These are phyloP conservation scores for Sclerotinia spermophila DNA, from an alignment of 2,329 filamentous ascomycete genomes.

Conservation along the genomic window DNA sequence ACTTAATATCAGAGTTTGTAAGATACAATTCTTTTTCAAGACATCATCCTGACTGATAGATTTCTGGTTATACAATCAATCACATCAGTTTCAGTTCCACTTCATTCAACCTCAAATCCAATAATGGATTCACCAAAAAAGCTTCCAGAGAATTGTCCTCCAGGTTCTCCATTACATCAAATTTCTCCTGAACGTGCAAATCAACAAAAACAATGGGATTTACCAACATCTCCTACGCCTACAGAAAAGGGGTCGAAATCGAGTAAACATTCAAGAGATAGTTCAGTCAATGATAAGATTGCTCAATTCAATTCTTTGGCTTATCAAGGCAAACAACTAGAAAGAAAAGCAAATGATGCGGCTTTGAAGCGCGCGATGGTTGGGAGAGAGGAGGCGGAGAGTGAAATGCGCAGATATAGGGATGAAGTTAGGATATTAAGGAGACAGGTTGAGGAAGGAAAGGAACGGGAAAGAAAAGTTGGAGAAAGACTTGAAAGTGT, in stretches of 20 bases:
- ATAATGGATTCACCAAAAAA: slow-evolving; percentile 46
- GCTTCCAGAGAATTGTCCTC: slow-evolving; percentile 47
- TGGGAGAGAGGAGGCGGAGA: slow-evolving; percentile 68
- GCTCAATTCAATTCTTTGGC: slow-evolving; percentile 70
- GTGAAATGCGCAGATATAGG: slow-evolving; percentile 59
- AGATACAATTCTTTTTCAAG: slow-evolving; percentile 4
- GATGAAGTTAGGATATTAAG: slow-evolving; percentile 57
- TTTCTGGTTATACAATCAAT: background rate
- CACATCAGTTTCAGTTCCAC: background rate
- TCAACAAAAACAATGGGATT: slow-evolving; percentile 39
- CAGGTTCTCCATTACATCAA: slow-evolving; percentile 55
- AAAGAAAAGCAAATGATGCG: slow-evolving; percentile 62
- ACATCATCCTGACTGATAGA: background rate
- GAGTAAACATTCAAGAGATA: slow-evolving; percentile 46
- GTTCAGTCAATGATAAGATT: slow-evolving; percentile 63
- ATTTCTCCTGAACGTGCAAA: slow-evolving; percentile 64
- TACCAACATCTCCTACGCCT: slow-evolving; percentile 23
- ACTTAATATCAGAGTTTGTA: background rate
- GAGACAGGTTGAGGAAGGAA: slow-evolving; percentile 60
- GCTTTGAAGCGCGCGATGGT: slow-evolving; percentile 64
- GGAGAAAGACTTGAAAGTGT: slow-evolving; percentile 64
- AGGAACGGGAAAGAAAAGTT: slow-evolving; percentile 62
- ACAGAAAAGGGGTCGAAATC: slow-evolving; percentile 17
- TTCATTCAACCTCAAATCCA: background rate
- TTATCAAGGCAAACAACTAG: slow-evolving; percentile 52